These are phyloP conservation scores for Claviceps sp. DNA, from an alignment of 2,329 filamentous ascomycete genomes.

Conservation along the genomic window DNA sequence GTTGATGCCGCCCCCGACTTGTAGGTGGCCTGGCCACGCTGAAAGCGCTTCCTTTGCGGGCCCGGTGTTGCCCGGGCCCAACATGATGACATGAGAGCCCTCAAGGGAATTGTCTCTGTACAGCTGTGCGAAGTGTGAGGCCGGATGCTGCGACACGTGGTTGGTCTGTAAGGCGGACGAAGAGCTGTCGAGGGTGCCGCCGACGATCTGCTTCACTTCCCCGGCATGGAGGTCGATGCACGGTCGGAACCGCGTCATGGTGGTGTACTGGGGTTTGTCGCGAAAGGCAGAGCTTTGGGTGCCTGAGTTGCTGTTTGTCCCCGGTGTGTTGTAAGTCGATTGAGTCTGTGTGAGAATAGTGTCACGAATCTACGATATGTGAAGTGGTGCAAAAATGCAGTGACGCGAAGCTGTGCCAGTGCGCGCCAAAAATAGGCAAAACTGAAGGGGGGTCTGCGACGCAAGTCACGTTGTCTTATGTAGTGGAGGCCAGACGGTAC, in stretches of 20 bases:
- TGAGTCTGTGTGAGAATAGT: no score
- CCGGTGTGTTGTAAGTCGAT: not conserved
- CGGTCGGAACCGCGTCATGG: slow-evolving; percentile 86
- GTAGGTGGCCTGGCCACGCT: slow-evolving; percentile 68
- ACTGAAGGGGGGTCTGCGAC: no score
- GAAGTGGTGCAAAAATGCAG: no score
- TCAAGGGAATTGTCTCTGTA: slow-evolving; percentile 63
- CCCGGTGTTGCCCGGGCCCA: slow-evolving; percentile 74
- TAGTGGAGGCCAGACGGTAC: no score
- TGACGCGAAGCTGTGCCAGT: no score
- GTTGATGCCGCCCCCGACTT: slow-evolving; percentile 88
- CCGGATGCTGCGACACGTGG: slow-evolving; percentile 73
- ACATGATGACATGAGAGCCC: slow-evolving; percentile 92
- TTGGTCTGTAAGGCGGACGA: slow-evolving; percentile 69
- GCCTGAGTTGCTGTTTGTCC: not conserved
- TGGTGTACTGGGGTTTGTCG: not conserved
- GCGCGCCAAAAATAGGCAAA: no score
- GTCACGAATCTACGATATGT: no score
- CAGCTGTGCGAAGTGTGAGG: slow-evolving; percentile 66
- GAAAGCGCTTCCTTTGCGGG: slow-evolving; percentile 65
- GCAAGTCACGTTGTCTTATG: no score
- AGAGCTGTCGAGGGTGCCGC: slow-evolving; percentile 68
- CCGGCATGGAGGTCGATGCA: slow-evolving; percentile 98
- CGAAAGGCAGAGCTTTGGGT: not conserved
- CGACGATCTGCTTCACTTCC: slow-evolving; percentile 96